phyloP scores from a whole-genome alignment of 73 alveolate genomes.

The Effrenium voratum region DNA sequence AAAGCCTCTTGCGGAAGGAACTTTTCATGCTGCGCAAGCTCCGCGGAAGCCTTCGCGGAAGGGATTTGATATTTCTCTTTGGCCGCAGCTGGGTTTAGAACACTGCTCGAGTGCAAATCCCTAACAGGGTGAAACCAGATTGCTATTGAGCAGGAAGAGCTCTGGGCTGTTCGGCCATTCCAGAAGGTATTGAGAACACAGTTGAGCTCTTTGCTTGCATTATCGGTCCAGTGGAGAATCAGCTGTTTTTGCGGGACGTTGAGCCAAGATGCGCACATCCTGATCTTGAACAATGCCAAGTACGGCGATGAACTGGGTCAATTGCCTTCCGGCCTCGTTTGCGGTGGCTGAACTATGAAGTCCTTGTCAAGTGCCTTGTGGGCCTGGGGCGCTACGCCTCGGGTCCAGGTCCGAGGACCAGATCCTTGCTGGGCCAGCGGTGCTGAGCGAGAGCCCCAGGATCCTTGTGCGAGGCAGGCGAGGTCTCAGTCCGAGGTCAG shows the following conservation, averaged over 20 bases:
- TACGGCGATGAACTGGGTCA: constrained; percentile 82
- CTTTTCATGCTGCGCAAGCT: not conserved
- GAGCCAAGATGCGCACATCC: constrained; percentile 48
- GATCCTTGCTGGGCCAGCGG: constrained; percentile 78
- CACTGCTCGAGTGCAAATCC: too few relatives aligned
- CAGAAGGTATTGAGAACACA: constrained; percentile 14
- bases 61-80: not conserved
- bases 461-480: not conserved
- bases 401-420: constrained; percentile 54
- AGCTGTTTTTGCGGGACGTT: not conserved
- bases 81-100: too few relatives aligned
- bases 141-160: not conserved
- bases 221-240: not conserved
- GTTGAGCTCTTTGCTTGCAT: constrained; percentile 21
- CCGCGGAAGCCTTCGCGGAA: not conserved
- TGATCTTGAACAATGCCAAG: constrained; percentile 78
- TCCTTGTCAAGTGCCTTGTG: not conserved
- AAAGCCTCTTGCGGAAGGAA: too few relatives aligned
- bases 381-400: not conserved
- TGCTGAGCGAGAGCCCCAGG: constrained; percentile 30
- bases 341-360: not conserved
- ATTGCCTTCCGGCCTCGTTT: constrained; percentile 4
- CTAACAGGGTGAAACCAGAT: too few relatives aligned
- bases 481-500: constrained; percentile 6
- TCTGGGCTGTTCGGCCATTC: constrained; percentile 66